Conservation (phyloP, 768 basidiomycete genomes). For the Flagelloscypha sp. region DNA sequence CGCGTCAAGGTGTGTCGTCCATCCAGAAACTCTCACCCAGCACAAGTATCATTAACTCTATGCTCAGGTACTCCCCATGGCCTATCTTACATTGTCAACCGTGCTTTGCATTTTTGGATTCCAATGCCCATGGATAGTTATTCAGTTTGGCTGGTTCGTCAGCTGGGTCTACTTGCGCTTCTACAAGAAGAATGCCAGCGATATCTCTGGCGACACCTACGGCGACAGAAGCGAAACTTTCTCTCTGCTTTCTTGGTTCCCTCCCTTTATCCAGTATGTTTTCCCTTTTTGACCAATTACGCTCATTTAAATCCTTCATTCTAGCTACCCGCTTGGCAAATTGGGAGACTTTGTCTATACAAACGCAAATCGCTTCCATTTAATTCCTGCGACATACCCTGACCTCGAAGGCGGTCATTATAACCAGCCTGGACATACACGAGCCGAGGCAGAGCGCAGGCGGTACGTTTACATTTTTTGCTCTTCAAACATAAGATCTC, state of each 20-base stretch:
- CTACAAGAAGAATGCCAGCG: slow-evolving; percentile 80
- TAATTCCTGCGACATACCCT: slow-evolving; percentile 57
- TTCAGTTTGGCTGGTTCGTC: slow-evolving; percentile 99
- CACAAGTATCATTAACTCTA: slow-evolving; percentile 5
- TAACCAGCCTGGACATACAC: slow-evolving; percentile 73
- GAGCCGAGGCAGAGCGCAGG: slow-evolving; percentile 94
- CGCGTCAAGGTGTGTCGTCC: slow-evolving; percentile 71
- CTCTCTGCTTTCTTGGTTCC: slow-evolving; percentile 93
- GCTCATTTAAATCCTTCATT: slow-evolving; percentile 5
- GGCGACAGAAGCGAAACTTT: slow-evolving; percentile 97
- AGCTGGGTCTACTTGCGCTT: slow-evolving; percentile 94
- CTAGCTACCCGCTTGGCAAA: slow-evolving; percentile 62
- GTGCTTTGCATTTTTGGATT: slow-evolving; percentile 75
- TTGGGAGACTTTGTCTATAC: slow-evolving; percentile 63
- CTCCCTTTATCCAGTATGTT: slow-evolving; percentile 86
- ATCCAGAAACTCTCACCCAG: not conserved
- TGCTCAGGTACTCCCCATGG: slow-evolving; percentile 84
- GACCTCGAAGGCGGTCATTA: slow-evolving; percentile 74
- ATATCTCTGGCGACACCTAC: slow-evolving; percentile 58
- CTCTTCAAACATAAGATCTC: slow-evolving; percentile 5
- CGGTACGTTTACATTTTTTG: slow-evolving; percentile 42
- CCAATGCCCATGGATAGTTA: slow-evolving; percentile 85
- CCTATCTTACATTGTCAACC: slow-evolving; percentile 84
- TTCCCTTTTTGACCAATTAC: not conserved
- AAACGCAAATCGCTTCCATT: slow-evolving; percentile 57